These are phyloP conservation scores for Mycena galericulata DNA, from an alignment of 768 basidiomycete genomes.

Conservation along the genomic window DNA sequence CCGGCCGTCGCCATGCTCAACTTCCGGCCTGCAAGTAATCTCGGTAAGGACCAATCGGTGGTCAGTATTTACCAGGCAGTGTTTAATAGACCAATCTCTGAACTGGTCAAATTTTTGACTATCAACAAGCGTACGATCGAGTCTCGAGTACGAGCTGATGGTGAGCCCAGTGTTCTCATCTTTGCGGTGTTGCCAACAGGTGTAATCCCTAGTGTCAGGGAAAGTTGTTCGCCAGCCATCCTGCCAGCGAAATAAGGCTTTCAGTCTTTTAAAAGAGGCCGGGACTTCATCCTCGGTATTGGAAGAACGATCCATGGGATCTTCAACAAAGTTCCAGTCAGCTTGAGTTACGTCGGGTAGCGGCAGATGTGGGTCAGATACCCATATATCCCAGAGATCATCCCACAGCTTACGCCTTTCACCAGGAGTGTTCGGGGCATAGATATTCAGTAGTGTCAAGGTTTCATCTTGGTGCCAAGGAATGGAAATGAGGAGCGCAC, in stretches of 20 bases:
- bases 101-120: background rate
- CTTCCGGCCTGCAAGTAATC: background rate
- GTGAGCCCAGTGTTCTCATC: background rate
- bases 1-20: background rate
- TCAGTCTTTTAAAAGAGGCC: background rate
- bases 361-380: background rate
- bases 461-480: background rate
- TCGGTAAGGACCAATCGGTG: background rate
- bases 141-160: background rate
- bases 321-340: conserved; percentile 43
- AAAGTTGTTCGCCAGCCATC: conserved; percentile 26
- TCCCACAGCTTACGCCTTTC: background rate
- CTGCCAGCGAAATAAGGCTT: background rate
- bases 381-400: background rate
- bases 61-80: too few species aligned
- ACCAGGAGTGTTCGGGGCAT: background rate
- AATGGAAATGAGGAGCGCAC: background rate
- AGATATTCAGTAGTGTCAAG: background rate
- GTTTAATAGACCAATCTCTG: background rate
- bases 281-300: background rate
- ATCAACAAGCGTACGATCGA: conserved; percentile 10
- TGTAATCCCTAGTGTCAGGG: background rate
- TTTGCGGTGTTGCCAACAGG: conserved; percentile 1
- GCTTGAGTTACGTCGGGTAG: conserved; percentile 29
- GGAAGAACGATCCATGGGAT: conserved; percentile 34